phyloP scores from a whole-genome alignment of 2,329 filamentous ascomycete species.

The Didymella lethalis region DNA sequence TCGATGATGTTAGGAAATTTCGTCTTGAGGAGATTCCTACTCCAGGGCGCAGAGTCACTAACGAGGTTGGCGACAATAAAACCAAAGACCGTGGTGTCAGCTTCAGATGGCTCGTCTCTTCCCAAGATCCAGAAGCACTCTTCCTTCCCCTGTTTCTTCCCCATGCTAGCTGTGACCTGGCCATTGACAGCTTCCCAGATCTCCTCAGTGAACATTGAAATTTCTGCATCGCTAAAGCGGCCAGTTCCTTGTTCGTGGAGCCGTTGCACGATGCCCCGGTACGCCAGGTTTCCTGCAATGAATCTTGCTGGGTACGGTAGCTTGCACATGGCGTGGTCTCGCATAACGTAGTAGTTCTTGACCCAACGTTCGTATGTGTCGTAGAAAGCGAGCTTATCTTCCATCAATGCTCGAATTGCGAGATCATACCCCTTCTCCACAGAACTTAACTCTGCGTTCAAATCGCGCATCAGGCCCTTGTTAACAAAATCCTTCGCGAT shows the following conservation, averaged over 20 bases:
- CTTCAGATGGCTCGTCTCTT: conserved; percentile 62
- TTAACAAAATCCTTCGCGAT: conserved; percentile 60
- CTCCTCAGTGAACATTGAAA: conserved; percentile 56
- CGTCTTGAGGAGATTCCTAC: conserved; percentile 55
- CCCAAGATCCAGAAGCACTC: conserved; percentile 67
- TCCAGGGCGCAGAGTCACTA: conserved; percentile 61
- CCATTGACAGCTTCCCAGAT: conserved; percentile 63
- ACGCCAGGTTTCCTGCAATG: conserved; percentile 60
- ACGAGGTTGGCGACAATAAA: conserved; percentile 64
- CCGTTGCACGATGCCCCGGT: conserved; percentile 54
- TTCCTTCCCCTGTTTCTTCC: conserved; percentile 33
- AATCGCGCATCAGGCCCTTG: conserved; percentile 54
- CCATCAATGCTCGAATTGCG: conserved; percentile 62
- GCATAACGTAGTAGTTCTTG: conserved; percentile 67
- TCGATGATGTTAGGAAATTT: conserved; percentile 60
- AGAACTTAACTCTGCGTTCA: conserved; percentile 57
- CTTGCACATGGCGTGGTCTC: conserved; percentile 57
- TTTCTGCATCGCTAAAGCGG: conserved; percentile 61
- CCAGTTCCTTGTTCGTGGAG: conserved; percentile 66
- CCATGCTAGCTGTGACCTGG: conserved; percentile 52
- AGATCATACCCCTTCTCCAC: conserved; percentile 59
- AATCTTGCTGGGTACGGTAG: conserved; percentile 63
- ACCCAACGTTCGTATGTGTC: conserved; percentile 64
- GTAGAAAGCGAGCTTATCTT: conserved; percentile 69
- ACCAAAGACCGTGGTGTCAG: conserved; percentile 65